These are phyloP conservation scores for Glonium stellatum DNA, from an alignment of 495 filamentous ascomycete genomes.

Conservation along the genomic window DNA sequence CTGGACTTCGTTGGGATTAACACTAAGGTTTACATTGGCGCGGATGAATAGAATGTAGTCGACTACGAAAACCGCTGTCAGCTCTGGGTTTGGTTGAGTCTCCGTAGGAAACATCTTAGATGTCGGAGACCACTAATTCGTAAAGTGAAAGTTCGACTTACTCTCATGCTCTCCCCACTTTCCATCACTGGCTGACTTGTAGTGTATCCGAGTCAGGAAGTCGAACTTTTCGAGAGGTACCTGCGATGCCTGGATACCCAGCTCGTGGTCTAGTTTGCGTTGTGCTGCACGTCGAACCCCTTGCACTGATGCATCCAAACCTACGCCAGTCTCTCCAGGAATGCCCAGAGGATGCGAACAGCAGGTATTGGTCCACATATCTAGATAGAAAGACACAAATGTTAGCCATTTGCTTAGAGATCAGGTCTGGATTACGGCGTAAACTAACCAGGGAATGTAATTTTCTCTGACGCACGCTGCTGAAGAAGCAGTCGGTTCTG, in stretches of 20 bases:
- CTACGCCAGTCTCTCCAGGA: conserved; percentile 80
- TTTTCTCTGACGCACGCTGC: conserved; percentile 94
- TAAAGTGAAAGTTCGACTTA: conserved; percentile 41
- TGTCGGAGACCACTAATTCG: not conserved
- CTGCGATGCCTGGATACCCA: conserved; percentile 84
- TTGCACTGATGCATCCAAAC: conserved; percentile 67
- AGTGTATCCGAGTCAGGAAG: conserved; percentile 95
- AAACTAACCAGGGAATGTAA: conserved; percentile 69
- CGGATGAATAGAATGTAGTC: conserved; percentile 99
- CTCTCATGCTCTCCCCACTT: conserved; percentile 99
- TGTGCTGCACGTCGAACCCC: conserved; percentile 88
- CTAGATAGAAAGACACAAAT: conserved; percentile 24
- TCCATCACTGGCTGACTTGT: conserved; percentile 93
- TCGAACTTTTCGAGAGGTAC: conserved; percentile 88
- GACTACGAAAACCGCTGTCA: conserved; percentile 47
- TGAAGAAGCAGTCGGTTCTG: conserved; percentile 85
- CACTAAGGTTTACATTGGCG: conserved; percentile 72
- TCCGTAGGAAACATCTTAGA: not conserved
- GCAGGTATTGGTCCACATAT: conserved; percentile 99
- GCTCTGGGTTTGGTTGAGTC: not conserved
- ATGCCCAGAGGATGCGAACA: conserved; percentile 95
- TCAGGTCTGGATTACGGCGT: not conserved
- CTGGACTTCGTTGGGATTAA: conserved; percentile 81
- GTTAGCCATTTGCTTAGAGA: not conserved
- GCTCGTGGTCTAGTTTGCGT: conserved; percentile 87